These are phyloP conservation scores for Backusella mclennaniae DNA, from an alignment of 192 early-diverging fungal species.

Conservation along the genomic window DNA sequence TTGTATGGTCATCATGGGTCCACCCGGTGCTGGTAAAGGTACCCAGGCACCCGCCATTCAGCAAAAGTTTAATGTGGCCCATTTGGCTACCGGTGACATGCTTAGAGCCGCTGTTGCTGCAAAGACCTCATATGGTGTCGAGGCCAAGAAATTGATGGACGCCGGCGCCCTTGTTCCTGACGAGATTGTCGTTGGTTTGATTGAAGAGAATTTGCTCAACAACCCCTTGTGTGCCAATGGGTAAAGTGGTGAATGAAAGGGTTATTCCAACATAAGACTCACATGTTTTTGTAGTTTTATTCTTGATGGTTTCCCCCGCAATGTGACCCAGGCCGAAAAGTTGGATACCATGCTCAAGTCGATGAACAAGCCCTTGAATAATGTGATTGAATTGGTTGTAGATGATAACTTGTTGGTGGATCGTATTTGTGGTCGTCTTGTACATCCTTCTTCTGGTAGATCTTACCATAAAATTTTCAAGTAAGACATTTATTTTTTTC, in stretches of 20 bases:
- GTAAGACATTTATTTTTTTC: conserved; percentile 19
- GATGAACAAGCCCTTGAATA: conserved; percentile 75
- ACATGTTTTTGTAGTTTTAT: conserved; percentile 72
- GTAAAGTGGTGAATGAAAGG: conserved; percentile 26
- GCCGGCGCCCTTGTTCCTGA: conserved; percentile 96
- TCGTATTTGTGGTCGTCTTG: conserved; percentile 94
- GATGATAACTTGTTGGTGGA: conserved; percentile 92
- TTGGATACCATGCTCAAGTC: conserved; percentile 91
- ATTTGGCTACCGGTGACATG: conserved; percentile 99
- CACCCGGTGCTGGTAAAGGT: conserved; percentile 80
- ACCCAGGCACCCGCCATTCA: conserved; percentile 94
- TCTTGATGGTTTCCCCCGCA: conserved; percentile 98
- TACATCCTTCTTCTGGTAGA: conserved; percentile 91
- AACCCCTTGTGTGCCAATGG: conserved; percentile 96
- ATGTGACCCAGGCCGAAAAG: conserved; percentile 98
- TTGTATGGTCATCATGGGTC: conserved; percentile 89
- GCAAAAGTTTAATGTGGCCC: conserved; percentile 93
- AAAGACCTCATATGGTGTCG: conserved; percentile 88
- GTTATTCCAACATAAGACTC: neutral
- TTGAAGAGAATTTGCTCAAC: conserved; percentile 92
- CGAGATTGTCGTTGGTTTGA: conserved; percentile 97
- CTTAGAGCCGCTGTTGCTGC: conserved; percentile 91
- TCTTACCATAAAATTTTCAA: conserved; percentile 97
- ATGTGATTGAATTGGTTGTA: conserved; percentile 90
- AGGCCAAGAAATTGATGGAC: conserved; percentile 99